These are phyloP conservation scores for Verticillium alfalfae DNA, from an alignment of 2,329 filamentous ascomycete genomes.

Conservation along the genomic window DNA sequence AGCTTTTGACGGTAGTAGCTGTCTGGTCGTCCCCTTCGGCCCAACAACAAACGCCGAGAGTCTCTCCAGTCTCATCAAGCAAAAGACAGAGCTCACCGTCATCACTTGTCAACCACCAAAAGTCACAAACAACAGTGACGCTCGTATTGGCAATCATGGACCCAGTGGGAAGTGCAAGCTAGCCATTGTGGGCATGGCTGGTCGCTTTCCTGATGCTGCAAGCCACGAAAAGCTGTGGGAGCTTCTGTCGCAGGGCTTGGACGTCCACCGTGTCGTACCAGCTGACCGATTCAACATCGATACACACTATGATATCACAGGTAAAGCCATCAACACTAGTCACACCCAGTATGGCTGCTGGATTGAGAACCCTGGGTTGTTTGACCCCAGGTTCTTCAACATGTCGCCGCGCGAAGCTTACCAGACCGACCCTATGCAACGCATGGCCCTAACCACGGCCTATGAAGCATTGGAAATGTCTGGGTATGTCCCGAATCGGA, in stretches of 20 bases:
- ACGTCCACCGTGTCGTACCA: constrained; percentile 55
- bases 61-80: constrained; percentile 34
- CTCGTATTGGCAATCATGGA: constrained; percentile 40
- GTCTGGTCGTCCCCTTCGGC: constrained; percentile 43
- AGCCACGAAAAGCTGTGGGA: constrained; percentile 39
- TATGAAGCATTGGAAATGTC: constrained; percentile 78
- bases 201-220: constrained; percentile 35
- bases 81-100: constrained; percentile 35
- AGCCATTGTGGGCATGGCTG: constrained; percentile 67
- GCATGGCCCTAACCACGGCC: constrained; percentile 66
- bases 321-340: constrained; percentile 57
- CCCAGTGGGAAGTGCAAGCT: constrained; percentile 57
- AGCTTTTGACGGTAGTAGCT: constrained; percentile 29
- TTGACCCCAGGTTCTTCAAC: constrained; percentile 67
- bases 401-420: constrained; percentile 64
- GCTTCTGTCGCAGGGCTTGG: constrained; percentile 57
- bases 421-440: constrained; percentile 71
- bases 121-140: constrained; percentile 25
- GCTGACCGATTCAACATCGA: constrained; percentile 57
- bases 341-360: constrained; percentile 30
- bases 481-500: constrained; percentile 63
- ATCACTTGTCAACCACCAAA: constrained; percentile 30
- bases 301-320: constrained; percentile 55
- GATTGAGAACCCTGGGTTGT: constrained; percentile 60
- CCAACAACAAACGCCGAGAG: constrained; percentile 43